These are phyloP conservation scores for Penicillium robsamsonii DNA, from an alignment of 495 filamentous ascomycete species.

Conservation along the genomic window DNA sequence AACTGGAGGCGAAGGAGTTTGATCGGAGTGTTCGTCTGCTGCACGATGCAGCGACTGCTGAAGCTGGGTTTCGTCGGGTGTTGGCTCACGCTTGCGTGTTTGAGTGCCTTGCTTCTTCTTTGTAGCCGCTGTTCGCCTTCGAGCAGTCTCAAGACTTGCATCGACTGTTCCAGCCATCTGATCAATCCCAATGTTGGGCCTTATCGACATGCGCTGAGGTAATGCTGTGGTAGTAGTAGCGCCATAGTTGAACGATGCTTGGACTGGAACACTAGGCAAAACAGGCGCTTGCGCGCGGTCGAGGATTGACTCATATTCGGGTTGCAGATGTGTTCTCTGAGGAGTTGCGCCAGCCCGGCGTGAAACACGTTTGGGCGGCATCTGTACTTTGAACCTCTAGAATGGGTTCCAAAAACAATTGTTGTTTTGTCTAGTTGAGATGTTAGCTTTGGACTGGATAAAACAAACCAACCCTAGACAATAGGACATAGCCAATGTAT, in stretches of 20 bases:
- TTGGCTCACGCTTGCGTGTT: slow-evolving; percentile 35
- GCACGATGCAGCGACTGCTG: slow-evolving; percentile 32
- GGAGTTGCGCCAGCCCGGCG: slow-evolving; percentile 8
- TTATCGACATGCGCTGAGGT: slow-evolving; percentile 22
- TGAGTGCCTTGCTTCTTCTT: slow-evolving; percentile 7
- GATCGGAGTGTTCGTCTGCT: slow-evolving; percentile 30
- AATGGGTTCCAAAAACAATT: neutral
- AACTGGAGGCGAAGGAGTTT: slow-evolving; percentile 42
- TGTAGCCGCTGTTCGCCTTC: slow-evolving; percentile 19
- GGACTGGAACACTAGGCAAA: slow-evolving; percentile 31
- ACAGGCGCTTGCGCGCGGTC: slow-evolving; percentile 13
- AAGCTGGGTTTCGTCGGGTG: slow-evolving; percentile 44
- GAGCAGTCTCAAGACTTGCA: slow-evolving; percentile 22
- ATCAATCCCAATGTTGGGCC: slow-evolving; percentile 21
- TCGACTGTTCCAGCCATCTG: slow-evolving; percentile 31
- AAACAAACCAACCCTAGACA: neutral
- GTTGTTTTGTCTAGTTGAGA: neutral
- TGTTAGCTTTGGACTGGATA: slow-evolving; percentile 5
- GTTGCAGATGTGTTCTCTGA: neutral
- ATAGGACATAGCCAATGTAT: neutral
- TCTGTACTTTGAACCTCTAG: slow-evolving; percentile 2
- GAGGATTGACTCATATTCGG: slow-evolving; percentile 14
- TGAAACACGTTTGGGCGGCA: slow-evolving; percentile 31
- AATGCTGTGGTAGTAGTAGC: slow-evolving; percentile 27
- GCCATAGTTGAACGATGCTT: slow-evolving; percentile 38